A percentile compares a stretch with the other conserved stretches of the same genome.
Conservation (phyloP, 371 early-diverging fungal species). For the Apophysomyces ossiformis region DNA sequence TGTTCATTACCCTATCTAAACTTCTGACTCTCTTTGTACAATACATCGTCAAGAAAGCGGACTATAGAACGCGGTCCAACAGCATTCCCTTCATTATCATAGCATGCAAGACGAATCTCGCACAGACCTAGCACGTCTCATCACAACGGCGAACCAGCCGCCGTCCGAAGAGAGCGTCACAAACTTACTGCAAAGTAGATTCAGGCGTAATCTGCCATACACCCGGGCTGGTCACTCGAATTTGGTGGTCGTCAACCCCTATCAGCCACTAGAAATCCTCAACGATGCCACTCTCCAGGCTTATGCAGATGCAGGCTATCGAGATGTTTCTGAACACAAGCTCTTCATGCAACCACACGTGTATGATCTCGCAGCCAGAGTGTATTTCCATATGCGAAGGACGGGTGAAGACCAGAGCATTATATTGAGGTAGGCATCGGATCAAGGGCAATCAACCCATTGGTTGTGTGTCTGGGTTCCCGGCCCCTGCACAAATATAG, state of each 20-base stretch:
- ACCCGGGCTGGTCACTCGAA: slow-evolving; percentile 63
- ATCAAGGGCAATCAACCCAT: slow-evolving; percentile 27
- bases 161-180: slow-evolving; percentile 63
- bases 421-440: slow-evolving; percentile 64
- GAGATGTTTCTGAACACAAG: slow-evolving; percentile 48
- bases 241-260: slow-evolving; percentile 67
- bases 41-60: slow-evolving; percentile 5
- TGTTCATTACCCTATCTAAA: neutral
- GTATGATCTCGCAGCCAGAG: slow-evolving; percentile 66
- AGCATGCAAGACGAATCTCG: slow-evolving; percentile 57
- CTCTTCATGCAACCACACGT: slow-evolving; percentile 59
- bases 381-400: slow-evolving; percentile 81
- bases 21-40: neutral
- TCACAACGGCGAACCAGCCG: slow-evolving; percentile 38
- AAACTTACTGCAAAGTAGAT: slow-evolving; percentile 56
- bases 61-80: slow-evolving; percentile 8
- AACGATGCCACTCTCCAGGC: slow-evolving; percentile 59
- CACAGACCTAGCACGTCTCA: slow-evolving; percentile 49
- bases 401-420: slow-evolving; percentile 84
- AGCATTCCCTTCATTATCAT: slow-evolving; percentile 8
- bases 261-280: slow-evolving; percentile 51
- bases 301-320: slow-evolving; percentile 62
- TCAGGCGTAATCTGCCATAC: slow-evolving; percentile 60
- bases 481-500: slow-evolving; percentile 15
- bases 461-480: slow-evolving; percentile 20